These are phyloP conservation scores for Suillus placidus DNA, from an alignment of 768 basidiomycete genomes.

Conservation along the genomic window DNA sequence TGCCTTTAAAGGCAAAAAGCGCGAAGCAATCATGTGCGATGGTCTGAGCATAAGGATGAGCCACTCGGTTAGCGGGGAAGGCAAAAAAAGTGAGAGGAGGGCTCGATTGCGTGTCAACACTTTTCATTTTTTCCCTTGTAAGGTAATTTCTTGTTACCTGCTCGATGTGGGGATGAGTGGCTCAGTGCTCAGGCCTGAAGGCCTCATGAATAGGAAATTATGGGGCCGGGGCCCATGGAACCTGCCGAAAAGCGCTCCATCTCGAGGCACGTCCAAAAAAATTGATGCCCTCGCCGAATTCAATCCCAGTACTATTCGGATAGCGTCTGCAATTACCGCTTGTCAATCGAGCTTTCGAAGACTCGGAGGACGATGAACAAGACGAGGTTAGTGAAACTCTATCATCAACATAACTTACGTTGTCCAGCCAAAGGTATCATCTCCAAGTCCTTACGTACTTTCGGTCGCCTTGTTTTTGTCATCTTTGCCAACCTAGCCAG, in stretches of 20 bases:
- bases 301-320: not conserved
- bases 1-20: constrained; percentile 24
- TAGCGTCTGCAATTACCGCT: not conserved
- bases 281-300: not conserved
- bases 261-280: not conserved
- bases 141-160: constrained; percentile 1
- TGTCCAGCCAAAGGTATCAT: not conserved
- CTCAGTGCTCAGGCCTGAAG: not conserved
- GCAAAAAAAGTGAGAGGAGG: constrained; percentile 13
- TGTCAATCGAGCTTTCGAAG: not conserved
- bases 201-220: not conserved
- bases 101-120: constrained; percentile 27
- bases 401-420: not conserved
- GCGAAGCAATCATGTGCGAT: constrained; percentile 22
- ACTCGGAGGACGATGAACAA: not conserved
- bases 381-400: not conserved
- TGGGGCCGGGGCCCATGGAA: not conserved
- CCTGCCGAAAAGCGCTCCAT: not conserved
- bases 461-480: not conserved
- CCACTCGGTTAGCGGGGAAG: constrained; percentile 27
- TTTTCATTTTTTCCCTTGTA: constrained; percentile 16
- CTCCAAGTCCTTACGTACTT: not conserved
- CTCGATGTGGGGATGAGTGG: constrained; percentile 3
- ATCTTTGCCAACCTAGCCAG: not conserved
- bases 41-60: constrained; percentile 23